Percentiles rank a stretch among this genome's conserved stretches.
phyloP scores from a whole-genome alignment of 306 rosid species.

The Carpinus viminea region DNA sequence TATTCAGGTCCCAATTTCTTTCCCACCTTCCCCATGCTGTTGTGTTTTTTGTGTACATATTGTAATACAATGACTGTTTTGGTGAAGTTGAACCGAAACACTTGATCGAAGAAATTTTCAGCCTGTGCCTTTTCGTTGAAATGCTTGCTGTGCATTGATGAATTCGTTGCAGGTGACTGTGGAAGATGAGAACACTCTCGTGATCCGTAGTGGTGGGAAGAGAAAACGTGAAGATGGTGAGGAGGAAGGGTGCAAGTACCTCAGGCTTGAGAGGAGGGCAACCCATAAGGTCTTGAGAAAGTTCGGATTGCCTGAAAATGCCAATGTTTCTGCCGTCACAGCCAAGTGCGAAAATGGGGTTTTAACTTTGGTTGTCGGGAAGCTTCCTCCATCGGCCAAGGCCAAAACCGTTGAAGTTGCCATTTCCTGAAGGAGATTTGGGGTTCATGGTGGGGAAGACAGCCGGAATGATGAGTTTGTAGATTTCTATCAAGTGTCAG shows the following conservation, averaged over 20 bases:
- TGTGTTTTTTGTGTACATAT: too few species aligned
- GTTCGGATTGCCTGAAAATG: slow-evolving; percentile 58
- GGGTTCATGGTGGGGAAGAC: neutral
- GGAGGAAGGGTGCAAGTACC: slow-evolving; percentile 72
- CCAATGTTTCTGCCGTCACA: slow-evolving; percentile 45
- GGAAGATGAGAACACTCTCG: slow-evolving; percentile 57
- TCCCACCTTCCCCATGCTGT: neutral
- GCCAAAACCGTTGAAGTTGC: slow-evolving; percentile 55
- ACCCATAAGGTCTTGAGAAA: slow-evolving; percentile 47
- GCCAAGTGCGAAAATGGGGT: slow-evolving; percentile 74
- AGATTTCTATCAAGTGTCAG: neutral
- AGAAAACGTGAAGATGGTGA: slow-evolving; percentile 60
- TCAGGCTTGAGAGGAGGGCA: slow-evolving; percentile 55
- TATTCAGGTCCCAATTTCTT: slow-evolving; percentile 49
- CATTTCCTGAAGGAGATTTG: slow-evolving; percentile 30
- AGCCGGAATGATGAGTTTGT: neutral
- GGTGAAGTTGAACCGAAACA: too few species aligned
- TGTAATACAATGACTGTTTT: too few species aligned
- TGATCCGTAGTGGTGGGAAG: slow-evolving; percentile 54
- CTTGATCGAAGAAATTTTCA: too few species aligned
- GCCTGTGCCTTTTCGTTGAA: too few species aligned
- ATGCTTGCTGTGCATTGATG: neutral
- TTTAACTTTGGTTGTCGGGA: slow-evolving; percentile 56
- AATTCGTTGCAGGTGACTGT: slow-evolving; percentile 35
- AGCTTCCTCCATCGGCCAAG: slow-evolving; percentile 60